Evolutionary conservation across 768 basidiomycete species (phyloP), one percentile per base, ranked within the genome.

Genomic region (Podaxis sp.): DNA sequence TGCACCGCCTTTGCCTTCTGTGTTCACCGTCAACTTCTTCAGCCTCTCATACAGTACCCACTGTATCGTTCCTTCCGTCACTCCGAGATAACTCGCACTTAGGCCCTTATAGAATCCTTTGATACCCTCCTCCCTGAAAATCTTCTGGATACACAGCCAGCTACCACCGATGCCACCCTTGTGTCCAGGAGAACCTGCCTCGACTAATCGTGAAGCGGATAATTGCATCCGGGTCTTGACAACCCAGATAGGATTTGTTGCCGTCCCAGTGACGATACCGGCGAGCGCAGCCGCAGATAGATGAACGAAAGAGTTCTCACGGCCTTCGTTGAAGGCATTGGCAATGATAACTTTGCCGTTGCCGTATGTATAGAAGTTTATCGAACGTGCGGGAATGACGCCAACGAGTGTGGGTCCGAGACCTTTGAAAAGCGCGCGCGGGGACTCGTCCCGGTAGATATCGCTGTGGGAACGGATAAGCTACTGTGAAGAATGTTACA

Each of bases 211-310:
- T 35, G 59, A 61, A 11, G 44, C 59, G 14, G 59, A 61, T 27
- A 61, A 53, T 70, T 99, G 97, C 57, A 99, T 68, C 5, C 96
- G 88, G 47, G 97, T 99, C 74, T 98, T 99, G 62, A 99, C 93
- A 50, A 99, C 97, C 97, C 97, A 99, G 25, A 99, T 96, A 0
- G 97, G 97, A 72, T 99, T 99, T 21, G 97, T 98, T 10, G 86
- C 93, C 0, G 93, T 89, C 4, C 95, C 85, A 0, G 97, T 99
- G 35, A 80, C 78, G 64, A 98, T 77, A 0, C 96, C 95, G 1
- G 96, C 96, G 9, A 87, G 69, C 0, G 92, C 90, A 0, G 95
- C 97, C 0, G 96, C 91, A 1, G 78, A 63, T 23, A 98, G 86
- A 71, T 98, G 95, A 0, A 99, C 88, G 63, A 81, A 85, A 0